These are phyloP conservation scores for Besnoitia besnoiti DNA, from an alignment of 169 alveolate species.

Conservation along the genomic window DNA sequence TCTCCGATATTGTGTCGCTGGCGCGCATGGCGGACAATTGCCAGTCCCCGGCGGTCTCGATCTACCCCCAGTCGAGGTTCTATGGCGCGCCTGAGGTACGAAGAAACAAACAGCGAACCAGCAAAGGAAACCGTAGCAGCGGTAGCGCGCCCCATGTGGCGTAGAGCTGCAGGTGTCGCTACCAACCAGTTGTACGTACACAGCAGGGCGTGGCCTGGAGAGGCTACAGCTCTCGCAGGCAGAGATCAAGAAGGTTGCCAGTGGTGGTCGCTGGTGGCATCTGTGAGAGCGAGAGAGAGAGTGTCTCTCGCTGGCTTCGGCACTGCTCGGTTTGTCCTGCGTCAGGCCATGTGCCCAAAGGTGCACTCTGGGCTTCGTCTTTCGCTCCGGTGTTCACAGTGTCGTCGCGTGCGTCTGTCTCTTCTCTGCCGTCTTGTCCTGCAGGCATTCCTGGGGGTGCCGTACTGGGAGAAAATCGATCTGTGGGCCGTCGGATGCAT, in stretches of 20 bases:
- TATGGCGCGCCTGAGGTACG: slow-evolving; percentile 81
- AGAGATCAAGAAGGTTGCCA: no score
- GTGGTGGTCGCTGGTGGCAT: no score
- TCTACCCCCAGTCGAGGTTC: slow-evolving; percentile 86
- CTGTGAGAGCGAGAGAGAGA: no score
- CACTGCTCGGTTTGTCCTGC: background rate
- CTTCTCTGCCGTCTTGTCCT: no score
- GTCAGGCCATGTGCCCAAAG: background rate
- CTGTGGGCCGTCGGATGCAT: slow-evolving; percentile 99
- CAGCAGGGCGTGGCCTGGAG: no score
- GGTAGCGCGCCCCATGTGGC: no score
- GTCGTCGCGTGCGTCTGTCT: background rate
- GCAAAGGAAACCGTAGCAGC: no score
- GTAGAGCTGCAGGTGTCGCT: no score
- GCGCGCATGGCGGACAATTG: background rate
- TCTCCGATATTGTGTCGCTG: background rate
- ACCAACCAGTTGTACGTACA: no score
- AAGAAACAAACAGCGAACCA: no score
- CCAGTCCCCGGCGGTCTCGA: slow-evolving; percentile 55
- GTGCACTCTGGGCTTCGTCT: background rate
- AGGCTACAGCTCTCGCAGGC: no score
- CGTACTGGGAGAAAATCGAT: slow-evolving; percentile 97
- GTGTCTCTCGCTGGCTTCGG: no score
- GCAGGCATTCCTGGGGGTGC: slow-evolving; percentile 67
- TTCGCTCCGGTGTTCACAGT: background rate